phyloP scores from a whole-genome alignment of 192 early-diverging fungal genomes.

The Funneliformis geosporum region DNA sequence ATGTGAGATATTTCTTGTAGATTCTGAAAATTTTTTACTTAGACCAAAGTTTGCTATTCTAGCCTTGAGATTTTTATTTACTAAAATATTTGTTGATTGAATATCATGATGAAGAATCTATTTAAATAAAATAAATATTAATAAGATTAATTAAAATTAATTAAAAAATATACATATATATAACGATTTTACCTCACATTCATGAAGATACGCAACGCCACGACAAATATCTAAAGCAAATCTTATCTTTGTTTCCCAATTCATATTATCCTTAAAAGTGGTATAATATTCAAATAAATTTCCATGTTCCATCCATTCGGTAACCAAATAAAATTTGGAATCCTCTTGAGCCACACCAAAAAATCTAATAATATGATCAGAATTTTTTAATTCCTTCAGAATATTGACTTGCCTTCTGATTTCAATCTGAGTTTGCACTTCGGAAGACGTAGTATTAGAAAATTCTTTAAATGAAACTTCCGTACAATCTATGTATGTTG shows the following conservation, averaged over 20 bases:
- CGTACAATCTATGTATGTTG: too few relatives aligned
- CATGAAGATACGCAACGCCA: slow-evolving; percentile 42
- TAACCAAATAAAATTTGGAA: slow-evolving; percentile 41
- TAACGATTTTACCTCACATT: neutral
- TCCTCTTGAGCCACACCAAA: slow-evolving; percentile 3
- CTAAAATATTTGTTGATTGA: neutral
- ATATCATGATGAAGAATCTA: slow-evolving; percentile 29
- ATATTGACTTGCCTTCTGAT: neutral
- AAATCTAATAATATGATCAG: neutral
- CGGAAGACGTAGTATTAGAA: too few relatives aligned
- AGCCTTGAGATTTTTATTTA: neutral
- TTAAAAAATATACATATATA: neutral
- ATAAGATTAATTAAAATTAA: neutral
- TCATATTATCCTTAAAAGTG: slow-evolving; percentile 7
- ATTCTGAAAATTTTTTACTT: neutral
- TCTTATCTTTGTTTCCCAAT: slow-evolving; percentile 30
- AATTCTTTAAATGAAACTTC: too few relatives aligned
- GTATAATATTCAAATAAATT: slow-evolving; percentile 41
- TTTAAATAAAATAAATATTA: too few relatives aligned
- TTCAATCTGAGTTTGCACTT: neutral
- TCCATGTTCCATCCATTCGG: slow-evolving; percentile 40
- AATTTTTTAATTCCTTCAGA: slow-evolving; percentile 9
- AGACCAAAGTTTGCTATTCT: slow-evolving; percentile 14
- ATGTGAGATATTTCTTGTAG: neutral
- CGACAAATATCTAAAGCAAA: slow-evolving; percentile 41